These are phyloP conservation scores for Choanephora cucurbitarum DNA, from an alignment of 371 early-diverging fungal species.

Conservation along the genomic window DNA sequence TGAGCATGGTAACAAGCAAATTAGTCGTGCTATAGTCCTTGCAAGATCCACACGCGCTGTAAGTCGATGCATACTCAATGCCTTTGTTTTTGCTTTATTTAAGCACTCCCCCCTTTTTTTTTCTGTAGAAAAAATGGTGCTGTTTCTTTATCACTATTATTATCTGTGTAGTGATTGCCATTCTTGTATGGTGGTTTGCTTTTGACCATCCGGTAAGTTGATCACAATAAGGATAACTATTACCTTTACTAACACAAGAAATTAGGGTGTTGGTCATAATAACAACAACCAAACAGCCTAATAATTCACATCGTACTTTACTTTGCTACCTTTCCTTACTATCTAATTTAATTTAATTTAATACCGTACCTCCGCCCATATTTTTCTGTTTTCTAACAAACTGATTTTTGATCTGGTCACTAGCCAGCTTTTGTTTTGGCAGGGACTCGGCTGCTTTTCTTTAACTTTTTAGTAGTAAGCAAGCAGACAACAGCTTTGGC, in stretches of 20 bases:
- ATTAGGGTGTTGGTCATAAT: constrained; percentile 21
- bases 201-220: constrained; percentile 42
- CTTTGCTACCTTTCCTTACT: not conserved
- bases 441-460: too few species aligned
- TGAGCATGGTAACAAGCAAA: constrained; percentile 71
- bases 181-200: constrained; percentile 58
- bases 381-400: not conserved
- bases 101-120: too few species aligned
- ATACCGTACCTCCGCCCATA: too few species aligned
- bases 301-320: not conserved
- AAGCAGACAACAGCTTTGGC: too few species aligned
- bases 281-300: not conserved
- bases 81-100: not conserved
- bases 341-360: constrained; percentile 1
- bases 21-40: constrained; percentile 68
- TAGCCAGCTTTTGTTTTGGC: too few species aligned
- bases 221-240: too few species aligned
- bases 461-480: too few species aligned
- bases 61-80: constrained; percentile 15
- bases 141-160: constrained; percentile 58
- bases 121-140: constrained; percentile 66
- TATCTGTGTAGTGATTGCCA: constrained; percentile 49
- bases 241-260: not conserved
- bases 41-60: constrained; percentile 79
- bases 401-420: too few species aligned